A percentile compares a stretch with the other conserved stretches of the same genome.
phyloP scores from a whole-genome alignment of 2,329 filamentous ascomycete genomes.

The Lasiodiplodia sp. region DNA sequence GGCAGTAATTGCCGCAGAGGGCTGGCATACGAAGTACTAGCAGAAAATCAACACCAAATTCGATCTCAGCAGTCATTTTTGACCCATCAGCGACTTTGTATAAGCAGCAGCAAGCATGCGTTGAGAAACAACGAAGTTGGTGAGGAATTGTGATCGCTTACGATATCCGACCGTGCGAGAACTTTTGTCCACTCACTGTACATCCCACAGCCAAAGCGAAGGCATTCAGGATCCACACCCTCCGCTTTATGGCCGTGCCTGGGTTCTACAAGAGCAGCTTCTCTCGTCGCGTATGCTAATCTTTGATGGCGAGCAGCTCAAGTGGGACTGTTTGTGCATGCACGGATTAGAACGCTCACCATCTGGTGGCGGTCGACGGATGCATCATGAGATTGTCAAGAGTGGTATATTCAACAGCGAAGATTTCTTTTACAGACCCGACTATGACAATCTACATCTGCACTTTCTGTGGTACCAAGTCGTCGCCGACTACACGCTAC shows the following conservation, averaged over 20 bases:
- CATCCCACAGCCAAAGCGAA: not conserved
- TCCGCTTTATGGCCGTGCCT: not conserved
- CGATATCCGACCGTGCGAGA: too few species aligned
- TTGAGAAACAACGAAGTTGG: too few species aligned
- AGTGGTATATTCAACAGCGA: slow-evolving; percentile 31
- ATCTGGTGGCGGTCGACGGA: slow-evolving; percentile 29
- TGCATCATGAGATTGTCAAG: slow-evolving; percentile 33
- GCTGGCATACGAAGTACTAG: too few species aligned
- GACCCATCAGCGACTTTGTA: too few species aligned
- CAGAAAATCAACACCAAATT: too few species aligned
- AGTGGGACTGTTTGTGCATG: slow-evolving; percentile 22
- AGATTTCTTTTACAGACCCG: slow-evolving; percentile 32
- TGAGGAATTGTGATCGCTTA: too few species aligned
- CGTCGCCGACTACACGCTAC: slow-evolving; percentile 8
- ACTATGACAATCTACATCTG: slow-evolving; percentile 26
- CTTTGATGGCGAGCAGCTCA: not conserved
- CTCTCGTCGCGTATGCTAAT: slow-evolving; percentile 7
- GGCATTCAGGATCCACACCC: not conserved
- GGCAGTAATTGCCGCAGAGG: too few species aligned
- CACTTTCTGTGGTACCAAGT: slow-evolving; percentile 33
- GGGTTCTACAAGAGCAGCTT: slow-evolving; percentile 24
- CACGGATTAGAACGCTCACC: slow-evolving; percentile 33
- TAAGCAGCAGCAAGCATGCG: too few species aligned
- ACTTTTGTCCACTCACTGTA: too few species aligned
- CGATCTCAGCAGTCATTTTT: too few species aligned